Conservation (phyloP, 2,329 filamentous ascomycete genomes). For the Botrytis fabae region DNA sequence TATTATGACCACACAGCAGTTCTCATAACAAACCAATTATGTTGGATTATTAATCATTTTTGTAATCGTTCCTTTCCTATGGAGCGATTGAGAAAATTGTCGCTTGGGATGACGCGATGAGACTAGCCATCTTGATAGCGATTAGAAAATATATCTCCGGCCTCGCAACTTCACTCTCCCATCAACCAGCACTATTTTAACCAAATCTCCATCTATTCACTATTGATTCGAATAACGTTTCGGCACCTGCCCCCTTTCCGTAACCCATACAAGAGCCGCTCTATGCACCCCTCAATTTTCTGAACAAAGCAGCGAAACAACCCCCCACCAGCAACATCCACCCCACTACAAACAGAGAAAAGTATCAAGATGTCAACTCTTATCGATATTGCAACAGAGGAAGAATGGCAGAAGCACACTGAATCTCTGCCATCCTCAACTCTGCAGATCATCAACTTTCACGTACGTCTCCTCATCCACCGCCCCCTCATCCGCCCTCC, state of each 20-base stretch:
- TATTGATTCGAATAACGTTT: neutral
- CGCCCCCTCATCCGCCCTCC: neutral
- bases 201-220: neutral
- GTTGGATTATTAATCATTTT: conserved; percentile 23
- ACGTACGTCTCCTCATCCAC: conserved; percentile 44
- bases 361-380: conserved; percentile 68
- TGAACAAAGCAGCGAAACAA: neutral
- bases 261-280: neutral
- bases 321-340: conserved; percentile 20
- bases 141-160: conserved; percentile 25
- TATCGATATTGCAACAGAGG: conserved; percentile 71
- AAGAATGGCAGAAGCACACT: conserved; percentile 70
- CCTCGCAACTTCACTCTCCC: neutral
- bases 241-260: neutral
- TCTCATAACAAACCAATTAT: neutral
- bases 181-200: neutral
- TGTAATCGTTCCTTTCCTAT: conserved; percentile 13
- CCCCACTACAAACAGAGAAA: conserved; percentile 6
- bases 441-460: conserved; percentile 87
- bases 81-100: conserved; percentile 12
- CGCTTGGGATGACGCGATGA: conserved; percentile 23
- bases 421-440: conserved; percentile 65
- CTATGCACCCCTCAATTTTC: neutral
- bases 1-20: neutral
- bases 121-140: conserved; percentile 19